A percentile compares a stretch with the other conserved stretches of the same genome.
Evolutionary conservation across 2,329 filamentous ascomycete genomes (phyloP).

Genomic region (Penicillium digitatum): DNA sequence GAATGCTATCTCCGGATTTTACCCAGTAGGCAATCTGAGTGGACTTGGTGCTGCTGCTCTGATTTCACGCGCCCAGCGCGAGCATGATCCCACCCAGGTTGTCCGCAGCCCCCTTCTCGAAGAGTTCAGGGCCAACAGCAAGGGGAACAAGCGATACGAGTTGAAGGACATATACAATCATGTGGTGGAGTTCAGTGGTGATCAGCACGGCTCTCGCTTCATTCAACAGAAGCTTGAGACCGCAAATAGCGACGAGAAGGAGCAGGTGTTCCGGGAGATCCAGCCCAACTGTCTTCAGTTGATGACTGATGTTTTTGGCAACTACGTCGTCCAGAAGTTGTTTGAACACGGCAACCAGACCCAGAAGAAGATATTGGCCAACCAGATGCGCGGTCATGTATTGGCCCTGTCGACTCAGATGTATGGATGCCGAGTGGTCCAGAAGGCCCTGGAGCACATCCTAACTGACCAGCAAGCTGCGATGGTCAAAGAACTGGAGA

Average conservation of each 20-base stretch:
- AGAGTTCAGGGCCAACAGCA: slow-evolving; percentile 71
- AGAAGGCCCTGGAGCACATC: slow-evolving; percentile 90
- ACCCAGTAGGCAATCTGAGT: slow-evolving; percentile 33
- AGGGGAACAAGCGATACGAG: slow-evolving; percentile 71
- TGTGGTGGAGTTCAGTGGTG: slow-evolving; percentile 90
- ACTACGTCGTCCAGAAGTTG: slow-evolving; percentile 97
- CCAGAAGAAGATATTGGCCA: slow-evolving; percentile 83
- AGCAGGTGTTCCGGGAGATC: slow-evolving; percentile 83
- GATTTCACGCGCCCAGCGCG: slow-evolving; percentile 48
- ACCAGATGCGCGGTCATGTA: slow-evolving; percentile 83
- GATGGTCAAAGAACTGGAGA: slow-evolving; percentile 77
- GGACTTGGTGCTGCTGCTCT: slow-evolving; percentile 33
- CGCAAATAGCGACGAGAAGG: slow-evolving; percentile 94
- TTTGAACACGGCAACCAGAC: slow-evolving; percentile 93
- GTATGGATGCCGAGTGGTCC: slow-evolving; percentile 93
- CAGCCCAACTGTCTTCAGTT: slow-evolving; percentile 77
- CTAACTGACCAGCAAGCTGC: slow-evolving; percentile 85
- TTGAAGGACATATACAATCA: slow-evolving; percentile 84
- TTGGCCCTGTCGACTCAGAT: slow-evolving; percentile 75
- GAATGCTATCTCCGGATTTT: slow-evolving; percentile 37
- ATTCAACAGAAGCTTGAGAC: slow-evolving; percentile 89
- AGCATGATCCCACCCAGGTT: slow-evolving; percentile 57
- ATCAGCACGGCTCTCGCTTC: slow-evolving; percentile 92
- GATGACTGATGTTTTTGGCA: slow-evolving; percentile 96
- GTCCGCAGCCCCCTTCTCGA: slow-evolving; percentile 70